Evolutionary conservation across 2,329 filamentous ascomycete species (phyloP).

Genomic region (Colletotrichum trifolii): DNA sequence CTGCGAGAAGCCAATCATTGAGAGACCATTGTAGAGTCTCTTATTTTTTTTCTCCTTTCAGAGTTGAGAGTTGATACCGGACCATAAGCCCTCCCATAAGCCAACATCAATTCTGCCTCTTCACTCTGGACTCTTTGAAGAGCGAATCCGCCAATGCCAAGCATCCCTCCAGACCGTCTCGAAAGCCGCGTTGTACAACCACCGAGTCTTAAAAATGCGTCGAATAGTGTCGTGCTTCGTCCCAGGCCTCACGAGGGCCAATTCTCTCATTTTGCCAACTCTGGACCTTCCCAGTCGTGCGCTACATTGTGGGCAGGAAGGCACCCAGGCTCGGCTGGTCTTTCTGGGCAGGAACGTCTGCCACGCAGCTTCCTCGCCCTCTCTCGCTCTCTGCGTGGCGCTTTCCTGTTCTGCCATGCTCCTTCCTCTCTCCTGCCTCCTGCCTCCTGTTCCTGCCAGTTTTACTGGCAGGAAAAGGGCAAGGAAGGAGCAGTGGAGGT

Average conservation of each 20-base stretch:
- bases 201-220: not conserved
- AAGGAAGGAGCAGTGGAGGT: too few relatives aligned
- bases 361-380: too few relatives aligned
- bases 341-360: too few relatives aligned
- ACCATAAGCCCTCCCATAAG: not conserved
- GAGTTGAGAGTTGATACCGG: too few relatives aligned
- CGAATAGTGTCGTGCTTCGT: not conserved
- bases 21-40: not conserved
- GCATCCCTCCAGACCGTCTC: not conserved
- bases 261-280: not conserved
- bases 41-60: too few relatives aligned
- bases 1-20: not conserved
- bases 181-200: constrained; percentile 13
- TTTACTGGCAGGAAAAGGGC: too few relatives aligned
- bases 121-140: not conserved
- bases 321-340: too few relatives aligned
- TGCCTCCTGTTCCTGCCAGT: too few relatives aligned
- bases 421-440: too few relatives aligned
- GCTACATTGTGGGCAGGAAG: too few relatives aligned
- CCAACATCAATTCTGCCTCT: not conserved
- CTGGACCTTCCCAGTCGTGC: constrained; percentile 23
- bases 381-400: too few relatives aligned
- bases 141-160: not conserved
- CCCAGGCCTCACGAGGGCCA: not conserved
- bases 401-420: too few relatives aligned